phyloP scores from a whole-genome alignment of 257 asterid genomes.

The Buddleja alternifolia region DNA sequence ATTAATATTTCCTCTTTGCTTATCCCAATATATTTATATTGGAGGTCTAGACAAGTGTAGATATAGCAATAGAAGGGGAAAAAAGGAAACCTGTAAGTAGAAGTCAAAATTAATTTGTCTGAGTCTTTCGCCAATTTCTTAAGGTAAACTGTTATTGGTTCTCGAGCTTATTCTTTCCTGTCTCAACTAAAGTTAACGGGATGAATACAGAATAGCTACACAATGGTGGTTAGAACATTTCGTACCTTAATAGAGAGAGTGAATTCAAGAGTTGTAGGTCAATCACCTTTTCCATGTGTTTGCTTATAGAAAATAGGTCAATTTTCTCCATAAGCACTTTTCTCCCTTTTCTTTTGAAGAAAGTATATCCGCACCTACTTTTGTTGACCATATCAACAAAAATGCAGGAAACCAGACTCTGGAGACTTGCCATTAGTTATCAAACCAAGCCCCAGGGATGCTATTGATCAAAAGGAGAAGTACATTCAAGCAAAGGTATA shows the following conservation, averaged over 20 bases:
- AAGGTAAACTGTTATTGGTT: background rate
- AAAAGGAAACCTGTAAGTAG: background rate
- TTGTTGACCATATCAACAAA: conserved; percentile 25
- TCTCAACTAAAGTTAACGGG: background rate
- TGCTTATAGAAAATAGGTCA: conserved; percentile 2
- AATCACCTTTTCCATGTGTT: conserved; percentile 5
- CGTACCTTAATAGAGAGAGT: background rate
- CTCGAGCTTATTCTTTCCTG: background rate
- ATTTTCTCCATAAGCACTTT: conserved; percentile 5
- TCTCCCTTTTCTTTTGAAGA: conserved; percentile 20
- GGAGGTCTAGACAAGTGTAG: background rate
- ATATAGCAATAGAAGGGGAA: background rate
- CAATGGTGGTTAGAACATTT: background rate
- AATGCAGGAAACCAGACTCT: conserved; percentile 44
- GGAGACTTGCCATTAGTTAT: conserved; percentile 46
- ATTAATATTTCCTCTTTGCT: background rate
- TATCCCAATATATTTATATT: background rate
- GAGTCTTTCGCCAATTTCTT: background rate
- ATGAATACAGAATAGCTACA: background rate
- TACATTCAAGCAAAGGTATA: conserved; percentile 89
- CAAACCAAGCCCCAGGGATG: conserved; percentile 76
- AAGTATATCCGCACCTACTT: conserved; percentile 5
- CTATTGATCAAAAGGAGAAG: conserved; percentile 69
- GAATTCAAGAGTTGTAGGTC: conserved; percentile 7
- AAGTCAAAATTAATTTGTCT: background rate